Evolutionary conservation across 2,329 filamentous ascomycete genomes (phyloP), one percentile per base, ranked within the genome.

Genomic region (Neofusicoccum parvum): DNA sequence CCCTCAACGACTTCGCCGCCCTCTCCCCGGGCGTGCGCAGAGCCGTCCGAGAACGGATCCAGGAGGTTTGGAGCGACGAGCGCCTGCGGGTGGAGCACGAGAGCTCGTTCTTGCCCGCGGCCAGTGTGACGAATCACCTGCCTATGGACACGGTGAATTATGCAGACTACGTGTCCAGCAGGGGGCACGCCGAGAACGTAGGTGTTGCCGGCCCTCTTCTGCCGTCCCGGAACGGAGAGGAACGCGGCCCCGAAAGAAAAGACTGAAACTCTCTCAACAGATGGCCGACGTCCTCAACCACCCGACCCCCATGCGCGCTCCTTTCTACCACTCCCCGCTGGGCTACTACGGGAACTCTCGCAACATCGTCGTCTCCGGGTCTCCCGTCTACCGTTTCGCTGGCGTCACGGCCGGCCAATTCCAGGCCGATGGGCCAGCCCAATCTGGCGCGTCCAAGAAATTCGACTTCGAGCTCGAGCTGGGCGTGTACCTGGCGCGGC

Each of bases 71-170:
- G 59, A 79, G 36, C 12, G 59, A 51, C 12, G 59, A 23, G 34
- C 12, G 46, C 11, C n/a, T 62, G 36, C 62, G 69, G 14, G 72
- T 72, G 45, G 70, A 73, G 6, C 41, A 60, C 5, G 53, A 39
- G 0, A 17, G 27, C 0, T 46, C 10, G 5, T 66, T 71, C 2
- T 72, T 79, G 41, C 60, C 73, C 20, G 69, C 86, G 15, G 67
- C 74, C 45, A 71, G 77, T 36, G 81, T 83, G 17, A 74, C 74
- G 5, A 73, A 87, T 68, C 83, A 88, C 70, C 70, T 89, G 0
- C 88, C 87, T 0, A 74, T 90, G 43, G 72, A 77, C 2, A 82
- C 87, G 20, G 79, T 80, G 3, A 86, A 85, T 43, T 89, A 87
- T 70, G 84, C 80, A 50, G 87, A 88, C 72, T 87, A 62, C n/a